Evolutionary conservation across 108 stramenopile species (phyloP).

Genomic region (Poteriospumella lacustris): DNA sequence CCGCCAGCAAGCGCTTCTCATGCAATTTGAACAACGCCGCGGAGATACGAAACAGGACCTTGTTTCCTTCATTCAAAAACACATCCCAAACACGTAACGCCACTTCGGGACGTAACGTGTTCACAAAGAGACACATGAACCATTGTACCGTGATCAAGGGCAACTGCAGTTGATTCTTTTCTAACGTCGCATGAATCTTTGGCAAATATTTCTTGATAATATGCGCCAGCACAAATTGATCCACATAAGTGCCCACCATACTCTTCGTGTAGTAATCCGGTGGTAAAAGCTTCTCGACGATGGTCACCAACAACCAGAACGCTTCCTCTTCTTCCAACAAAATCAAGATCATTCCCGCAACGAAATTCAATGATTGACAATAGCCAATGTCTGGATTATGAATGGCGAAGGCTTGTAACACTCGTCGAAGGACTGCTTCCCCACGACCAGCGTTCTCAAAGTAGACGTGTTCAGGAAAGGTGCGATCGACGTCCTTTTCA

Average conservation of each 20-base stretch:
- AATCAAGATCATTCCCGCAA: conserved; percentile 39
- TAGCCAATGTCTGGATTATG: conserved; percentile 42
- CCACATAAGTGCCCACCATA: conserved; percentile 35
- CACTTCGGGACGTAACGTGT: conserved; percentile 32
- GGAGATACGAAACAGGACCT: conserved; percentile 37
- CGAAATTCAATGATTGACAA: conserved; percentile 47
- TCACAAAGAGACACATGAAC: conserved; percentile 44
- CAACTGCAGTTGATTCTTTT: conserved; percentile 29
- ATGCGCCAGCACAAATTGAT: conserved; percentile 33
- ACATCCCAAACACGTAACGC: conserved; percentile 43
- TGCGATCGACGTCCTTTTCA: conserved; percentile 23
- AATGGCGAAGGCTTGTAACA: conserved; percentile 39
- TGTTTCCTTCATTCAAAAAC: conserved; percentile 36
- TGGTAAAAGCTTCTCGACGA: conserved; percentile 43
- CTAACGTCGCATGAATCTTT: conserved; percentile 23
- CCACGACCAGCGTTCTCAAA: conserved; percentile 14
- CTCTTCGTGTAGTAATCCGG: conserved; percentile 35
- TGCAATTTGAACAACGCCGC: conserved; percentile 33
- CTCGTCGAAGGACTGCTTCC: conserved; percentile 22
- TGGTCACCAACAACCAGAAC: conserved; percentile 41
- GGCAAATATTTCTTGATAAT: conserved; percentile 39
- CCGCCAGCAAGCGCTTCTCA: not conserved
- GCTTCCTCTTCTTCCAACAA: conserved; percentile 43
- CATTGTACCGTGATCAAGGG: conserved; percentile 34
- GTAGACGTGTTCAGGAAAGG: conserved; percentile 31